These are phyloP conservation scores for Saprolegnia diclina DNA, from an alignment of 352 stramenopile genomes.

Conservation along the genomic window DNA sequence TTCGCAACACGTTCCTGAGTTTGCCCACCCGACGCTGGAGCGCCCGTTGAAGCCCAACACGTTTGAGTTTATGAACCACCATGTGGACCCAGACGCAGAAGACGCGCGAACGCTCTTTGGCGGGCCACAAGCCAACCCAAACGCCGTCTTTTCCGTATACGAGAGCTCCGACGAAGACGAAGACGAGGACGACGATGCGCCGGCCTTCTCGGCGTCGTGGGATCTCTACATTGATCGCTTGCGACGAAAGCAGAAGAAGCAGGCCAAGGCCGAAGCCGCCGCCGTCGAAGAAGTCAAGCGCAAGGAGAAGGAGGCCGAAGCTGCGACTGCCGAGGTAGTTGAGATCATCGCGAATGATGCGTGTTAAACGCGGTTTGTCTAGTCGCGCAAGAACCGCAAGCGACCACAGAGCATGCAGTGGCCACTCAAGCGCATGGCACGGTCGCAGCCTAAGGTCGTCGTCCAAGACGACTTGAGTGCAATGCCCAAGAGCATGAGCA, in stretches of 20 bases:
- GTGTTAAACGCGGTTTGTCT: background rate
- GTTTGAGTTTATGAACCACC: background rate
- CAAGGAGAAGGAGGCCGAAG: constrained; percentile 1
- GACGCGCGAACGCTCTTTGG: constrained; percentile 17
- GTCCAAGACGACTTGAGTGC: background rate
- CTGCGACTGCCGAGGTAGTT: constrained; percentile 3
- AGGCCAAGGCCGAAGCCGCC: constrained; percentile 10
- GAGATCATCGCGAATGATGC: background rate
- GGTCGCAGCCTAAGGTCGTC: background rate
- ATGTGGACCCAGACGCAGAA: background rate
- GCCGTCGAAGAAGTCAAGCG: constrained; percentile 7
- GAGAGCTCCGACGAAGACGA: constrained; percentile 1
- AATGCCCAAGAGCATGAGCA: constrained; percentile 5
- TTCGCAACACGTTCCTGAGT: background rate
- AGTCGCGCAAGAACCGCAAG: constrained; percentile 8
- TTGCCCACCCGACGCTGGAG: constrained; percentile 15
- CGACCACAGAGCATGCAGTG: constrained; percentile 25
- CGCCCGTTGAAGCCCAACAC: constrained; percentile 14
- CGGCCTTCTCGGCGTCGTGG: constrained; percentile 12
- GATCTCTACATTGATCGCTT: constrained; percentile 25
- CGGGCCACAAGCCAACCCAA: background rate
- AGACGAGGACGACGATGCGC: background rate
- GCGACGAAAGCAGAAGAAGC: constrained; percentile 20
- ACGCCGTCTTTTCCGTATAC: background rate
- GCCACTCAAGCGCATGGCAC: constrained; percentile 15